These are phyloP conservation scores for Cutaneotrichosporon cutaneum DNA, from an alignment of 1,284 basidiomycete species.

Conservation along the genomic window DNA sequence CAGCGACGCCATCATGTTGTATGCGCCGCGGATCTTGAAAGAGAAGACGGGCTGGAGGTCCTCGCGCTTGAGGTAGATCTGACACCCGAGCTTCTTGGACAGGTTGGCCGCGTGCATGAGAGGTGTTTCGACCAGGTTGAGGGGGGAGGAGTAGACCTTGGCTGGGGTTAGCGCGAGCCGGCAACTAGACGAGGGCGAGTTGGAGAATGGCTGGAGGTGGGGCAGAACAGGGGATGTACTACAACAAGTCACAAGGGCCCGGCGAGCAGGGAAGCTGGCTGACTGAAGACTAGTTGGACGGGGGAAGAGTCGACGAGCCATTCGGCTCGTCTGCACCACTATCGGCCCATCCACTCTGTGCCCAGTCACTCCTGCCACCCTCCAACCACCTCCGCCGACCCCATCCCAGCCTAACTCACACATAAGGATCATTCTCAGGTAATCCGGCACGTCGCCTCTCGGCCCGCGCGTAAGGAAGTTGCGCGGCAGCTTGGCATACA, in stretches of 20 bases:
- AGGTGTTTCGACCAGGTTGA: slow-evolving; percentile 85
- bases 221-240: no score
- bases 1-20: slow-evolving; percentile 96
- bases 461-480: slow-evolving; percentile 41
- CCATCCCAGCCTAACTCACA: slow-evolving; percentile 43
- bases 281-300: no score
- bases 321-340: no score
- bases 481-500: slow-evolving; percentile 49
- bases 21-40: slow-evolving; percentile 98
- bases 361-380: not conserved
- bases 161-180: slow-evolving; percentile 47
- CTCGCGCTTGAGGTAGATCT: slow-evolving; percentile 93
- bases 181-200: not conserved
- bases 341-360: no score
- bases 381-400: not conserved
- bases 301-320: no score
- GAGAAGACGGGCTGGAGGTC: slow-evolving; percentile 98
- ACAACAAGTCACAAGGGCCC: no score
- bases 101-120: slow-evolving; percentile 82
- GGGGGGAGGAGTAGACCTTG: slow-evolving; percentile 76
- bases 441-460: slow-evolving; percentile 69
- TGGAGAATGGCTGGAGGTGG: not conserved
- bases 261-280: no score
- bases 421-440: slow-evolving; percentile 86
- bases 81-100: slow-evolving; percentile 81